Evolutionary conservation across 257 asterid genomes (phyloP).

Genomic region (Haberlea rhodopensis): DNA sequence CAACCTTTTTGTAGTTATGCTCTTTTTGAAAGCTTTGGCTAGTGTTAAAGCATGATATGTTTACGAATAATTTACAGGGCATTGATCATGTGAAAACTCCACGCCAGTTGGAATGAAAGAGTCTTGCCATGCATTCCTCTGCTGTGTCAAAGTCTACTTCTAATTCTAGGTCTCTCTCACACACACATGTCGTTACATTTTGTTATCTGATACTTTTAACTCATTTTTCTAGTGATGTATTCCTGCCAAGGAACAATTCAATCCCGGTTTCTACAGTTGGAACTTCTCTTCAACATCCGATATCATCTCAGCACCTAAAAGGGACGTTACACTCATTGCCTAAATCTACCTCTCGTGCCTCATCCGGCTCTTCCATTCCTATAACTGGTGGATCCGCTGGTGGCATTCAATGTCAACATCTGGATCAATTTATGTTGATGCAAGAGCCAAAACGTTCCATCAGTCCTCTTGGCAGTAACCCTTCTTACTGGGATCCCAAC

Average conservation of each 20-base stretch:
- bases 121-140: slow-evolving; percentile 80
- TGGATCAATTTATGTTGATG: slow-evolving; percentile 48
- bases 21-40: too few relatives aligned
- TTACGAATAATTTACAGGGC: slow-evolving; percentile 46
- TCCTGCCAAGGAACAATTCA: slow-evolving; percentile 65
- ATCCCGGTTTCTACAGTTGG: slow-evolving; percentile 92
- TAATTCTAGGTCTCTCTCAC: slow-evolving; percentile 59
- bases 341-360: slow-evolving; percentile 81
- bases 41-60: neutral
- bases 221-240: slow-evolving; percentile 53
- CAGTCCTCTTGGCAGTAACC: slow-evolving; percentile 35
- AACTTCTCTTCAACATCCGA: slow-evolving; percentile 72
- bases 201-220: slow-evolving; percentile 22
- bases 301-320: slow-evolving; percentile 83
- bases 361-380: slow-evolving; percentile 96
- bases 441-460: slow-evolving; percentile 64
- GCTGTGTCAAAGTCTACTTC: slow-evolving; percentile 68
- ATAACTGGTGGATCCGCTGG: slow-evolving; percentile 60
- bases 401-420: slow-evolving; percentile 58
- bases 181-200: neutral
- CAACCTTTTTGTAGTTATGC: too few relatives aligned
- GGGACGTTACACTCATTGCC: slow-evolving; percentile 93
- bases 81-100: slow-evolving; percentile 49
- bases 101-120: slow-evolving; percentile 61
- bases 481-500: slow-evolving; percentile 78